phyloP scores from a whole-genome alignment of 2,329 filamentous ascomycete species.

The Alternaria triticina region DNA sequence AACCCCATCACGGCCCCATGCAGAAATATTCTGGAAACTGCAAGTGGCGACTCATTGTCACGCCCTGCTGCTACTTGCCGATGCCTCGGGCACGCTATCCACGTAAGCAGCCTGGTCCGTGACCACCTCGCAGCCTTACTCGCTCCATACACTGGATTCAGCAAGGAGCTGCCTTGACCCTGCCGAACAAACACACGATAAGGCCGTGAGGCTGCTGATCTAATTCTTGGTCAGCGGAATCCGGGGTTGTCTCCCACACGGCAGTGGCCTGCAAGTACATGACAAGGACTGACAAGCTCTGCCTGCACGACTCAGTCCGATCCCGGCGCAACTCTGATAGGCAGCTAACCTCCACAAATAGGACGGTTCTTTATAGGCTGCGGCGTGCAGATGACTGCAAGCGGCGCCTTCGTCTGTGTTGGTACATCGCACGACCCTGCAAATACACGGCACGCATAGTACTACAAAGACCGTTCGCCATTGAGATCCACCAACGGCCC shows the following conservation, averaged over 20 bases:
- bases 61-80: slow-evolving; percentile 21
- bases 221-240: slow-evolving; percentile 22
- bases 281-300: slow-evolving; percentile 7
- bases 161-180: slow-evolving; percentile 9
- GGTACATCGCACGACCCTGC: not conserved
- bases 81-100: slow-evolving; percentile 15
- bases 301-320: slow-evolving; percentile 11
- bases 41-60: slow-evolving; percentile 21
- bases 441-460: not conserved
- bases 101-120: slow-evolving; percentile 21
- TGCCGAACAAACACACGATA: slow-evolving; percentile 4
- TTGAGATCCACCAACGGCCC: not conserved
- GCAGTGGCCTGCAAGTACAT: slow-evolving; percentile 12
- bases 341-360: slow-evolving; percentile 7
- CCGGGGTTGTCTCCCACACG: slow-evolving; percentile 16
- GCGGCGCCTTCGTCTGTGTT: not conserved
- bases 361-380: not conserved
- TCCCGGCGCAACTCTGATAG: not conserved
- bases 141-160: slow-evolving; percentile 6
- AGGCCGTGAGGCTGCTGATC: slow-evolving; percentile 22
- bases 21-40: slow-evolving; percentile 25
- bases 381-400: slow-evolving; percentile 11
- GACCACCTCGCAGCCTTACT: slow-evolving; percentile 11
- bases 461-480: not conserved
- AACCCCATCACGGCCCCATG: slow-evolving; percentile 2